Base-by-base conservation (phyloP, 192 early-diverging fungal species). In the Powellomyces hirtus region DNA sequence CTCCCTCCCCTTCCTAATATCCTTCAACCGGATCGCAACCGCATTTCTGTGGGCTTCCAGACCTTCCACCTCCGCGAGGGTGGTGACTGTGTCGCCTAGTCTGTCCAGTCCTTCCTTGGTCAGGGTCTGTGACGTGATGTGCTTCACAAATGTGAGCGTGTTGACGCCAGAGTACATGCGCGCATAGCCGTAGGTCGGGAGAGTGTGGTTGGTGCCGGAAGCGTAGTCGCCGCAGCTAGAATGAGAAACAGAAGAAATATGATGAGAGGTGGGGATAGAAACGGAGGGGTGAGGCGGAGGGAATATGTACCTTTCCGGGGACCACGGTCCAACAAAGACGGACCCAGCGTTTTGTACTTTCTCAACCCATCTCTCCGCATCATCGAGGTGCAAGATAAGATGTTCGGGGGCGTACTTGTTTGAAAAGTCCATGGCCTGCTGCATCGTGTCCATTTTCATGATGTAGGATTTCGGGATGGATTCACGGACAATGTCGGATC, bases 131-230 rank as follows among this genome's bases (percentile, higher is more conserved):
- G 92, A 80, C 0, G 97, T 99, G 27, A 99, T 95, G 72, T 98
- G 92, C 79, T 99, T 99, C 55, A 98, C 73, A 81, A 99, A 99
- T 0, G 95, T 95, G 30, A 81, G 81, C 8, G 96, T 98, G 79
- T 94, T 97, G 29, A 98, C 95, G 30, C 97, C 97, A 64, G 94
- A 96, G 81, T 99, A 97, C 93, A 97, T 98, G 60, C 89, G 81
- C 22, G 97, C 91, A 77, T 95, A 99, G 31, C 97, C 97, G 72
- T 99, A 99, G 1, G 96, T 98, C 18, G 97, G 97, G 64, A 99
- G 79, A 2, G 97, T 99, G 81, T 99, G 97, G 85, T 98, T 99
- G 18, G 97, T 99, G 50, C 97, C 97, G 0, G 94, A 97, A 3
- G 97, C 97, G 79, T 99, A 99, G 76, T 99, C 97, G 58, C 97